These are phyloP conservation scores for Nothophaeocryptopus gaeumannii DNA, from an alignment of 2,329 filamentous ascomycete species.

Conservation along the genomic window DNA sequence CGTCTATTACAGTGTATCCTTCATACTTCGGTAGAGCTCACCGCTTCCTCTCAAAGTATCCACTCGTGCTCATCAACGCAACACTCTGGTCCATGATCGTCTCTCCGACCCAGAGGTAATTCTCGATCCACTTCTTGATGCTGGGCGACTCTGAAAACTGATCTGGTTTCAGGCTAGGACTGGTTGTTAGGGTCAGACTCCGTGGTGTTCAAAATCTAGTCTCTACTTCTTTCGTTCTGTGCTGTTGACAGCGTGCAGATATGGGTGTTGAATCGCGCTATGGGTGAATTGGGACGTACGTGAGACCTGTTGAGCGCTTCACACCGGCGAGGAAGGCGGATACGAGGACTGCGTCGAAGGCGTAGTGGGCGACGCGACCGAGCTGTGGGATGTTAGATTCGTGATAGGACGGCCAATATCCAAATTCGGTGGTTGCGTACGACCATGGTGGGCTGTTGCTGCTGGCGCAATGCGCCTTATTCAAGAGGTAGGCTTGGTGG, in stretches of 20 bases:
- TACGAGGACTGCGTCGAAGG: slow-evolving; percentile 93
- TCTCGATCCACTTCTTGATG: slow-evolving; percentile 82
- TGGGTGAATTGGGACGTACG: slow-evolving; percentile 62
- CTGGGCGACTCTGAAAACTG: slow-evolving; percentile 80
- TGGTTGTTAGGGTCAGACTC: slow-evolving; percentile 48
- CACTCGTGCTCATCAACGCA: slow-evolving; percentile 80
- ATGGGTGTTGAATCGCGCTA: background rate
- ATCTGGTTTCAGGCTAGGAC: slow-evolving; percentile 82
- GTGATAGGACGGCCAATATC: no score
- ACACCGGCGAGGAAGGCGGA: slow-evolving; percentile 96
- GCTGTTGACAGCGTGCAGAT: no score
- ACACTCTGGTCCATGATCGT: slow-evolving; percentile 98
- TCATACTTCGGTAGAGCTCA: slow-evolving; percentile 37
- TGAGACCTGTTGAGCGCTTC: slow-evolving; percentile 94
- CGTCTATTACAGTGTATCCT: background rate
- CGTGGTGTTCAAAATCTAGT: background rate
- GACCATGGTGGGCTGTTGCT: slow-evolving; percentile 8
- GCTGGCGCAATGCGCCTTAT: background rate
- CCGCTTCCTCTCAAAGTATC: slow-evolving; percentile 87
- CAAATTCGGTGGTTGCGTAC: background rate
- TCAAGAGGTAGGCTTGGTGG: no score
- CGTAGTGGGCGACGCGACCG: slow-evolving; percentile 89
- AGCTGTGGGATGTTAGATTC: slow-evolving; percentile 69
- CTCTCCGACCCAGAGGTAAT: slow-evolving; percentile 91
- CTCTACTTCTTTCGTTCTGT: no score